Conservation (phyloP, 148 eudicot genomes). For the Oxyria digyna region DNA sequence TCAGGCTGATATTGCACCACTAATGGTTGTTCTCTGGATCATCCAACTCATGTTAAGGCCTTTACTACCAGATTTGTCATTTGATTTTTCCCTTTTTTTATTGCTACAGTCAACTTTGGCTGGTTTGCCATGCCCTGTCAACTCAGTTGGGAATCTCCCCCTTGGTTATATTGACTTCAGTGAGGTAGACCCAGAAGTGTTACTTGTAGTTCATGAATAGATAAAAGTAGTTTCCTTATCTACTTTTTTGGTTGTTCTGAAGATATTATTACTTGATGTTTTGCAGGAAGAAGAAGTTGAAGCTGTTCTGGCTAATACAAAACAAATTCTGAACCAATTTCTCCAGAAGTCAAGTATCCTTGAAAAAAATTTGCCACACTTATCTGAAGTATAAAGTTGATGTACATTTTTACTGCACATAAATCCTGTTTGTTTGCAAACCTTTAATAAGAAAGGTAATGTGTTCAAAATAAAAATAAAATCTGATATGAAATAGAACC, state of each 20-base stretch:
- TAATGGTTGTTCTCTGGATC: slow-evolving; percentile 50
- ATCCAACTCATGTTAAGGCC: background rate
- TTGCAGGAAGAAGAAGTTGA: slow-evolving; percentile 84
- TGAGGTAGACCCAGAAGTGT: slow-evolving; percentile 28
- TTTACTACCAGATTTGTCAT: slow-evolving; percentile 9
- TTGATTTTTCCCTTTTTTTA: slow-evolving; percentile 16
- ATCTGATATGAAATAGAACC: background rate
- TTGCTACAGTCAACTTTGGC: slow-evolving; percentile 74
- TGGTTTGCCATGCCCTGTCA: slow-evolving; percentile 88
- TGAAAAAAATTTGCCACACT: background rate
- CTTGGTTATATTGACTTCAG: slow-evolving; percentile 50
- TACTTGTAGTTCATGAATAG: background rate
- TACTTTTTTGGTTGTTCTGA: background rate
- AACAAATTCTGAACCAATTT: slow-evolving; percentile 82
- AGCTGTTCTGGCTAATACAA: slow-evolving; percentile 87
- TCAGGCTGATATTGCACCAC: slow-evolving; percentile 96
- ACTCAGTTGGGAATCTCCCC: slow-evolving; percentile 89
- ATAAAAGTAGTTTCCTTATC: background rate
- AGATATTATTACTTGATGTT: slow-evolving; percentile 11
- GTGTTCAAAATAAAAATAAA: background rate
- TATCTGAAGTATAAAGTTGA: background rate
- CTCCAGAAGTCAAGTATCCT: slow-evolving; percentile 90
- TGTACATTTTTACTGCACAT: background rate
- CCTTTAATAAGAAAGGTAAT: background rate
- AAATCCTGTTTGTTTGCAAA: background rate